A percentile compares a stretch with the other conserved stretches of the same genome.
Conservation (phyloP, 192 early-diverging fungal genomes). For the Coemansia sp. region DNA sequence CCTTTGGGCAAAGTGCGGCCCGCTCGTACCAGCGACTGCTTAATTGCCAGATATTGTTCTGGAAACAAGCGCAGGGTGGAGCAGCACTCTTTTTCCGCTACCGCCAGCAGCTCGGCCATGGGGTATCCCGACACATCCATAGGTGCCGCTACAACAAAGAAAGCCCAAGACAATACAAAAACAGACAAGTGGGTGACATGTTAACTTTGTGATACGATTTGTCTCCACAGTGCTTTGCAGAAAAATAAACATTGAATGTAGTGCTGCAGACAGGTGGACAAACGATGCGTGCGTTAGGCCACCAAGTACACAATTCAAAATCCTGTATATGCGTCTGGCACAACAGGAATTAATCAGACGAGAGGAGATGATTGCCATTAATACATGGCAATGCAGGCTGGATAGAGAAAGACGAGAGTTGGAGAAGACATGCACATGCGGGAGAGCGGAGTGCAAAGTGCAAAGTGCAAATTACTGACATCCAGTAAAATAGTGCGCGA, state of each 20-base stretch:
- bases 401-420: background rate
- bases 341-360: background rate
- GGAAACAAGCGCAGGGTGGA: conserved; percentile 39
- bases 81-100: conserved; percentile 44
- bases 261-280: background rate
- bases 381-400: conserved; percentile 9
- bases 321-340: too few relatives aligned
- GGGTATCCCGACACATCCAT: conserved; percentile 38
- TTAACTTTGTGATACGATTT: background rate
- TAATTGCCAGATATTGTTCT: conserved; percentile 40
- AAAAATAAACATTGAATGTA: background rate
- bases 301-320: background rate
- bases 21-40: conserved; percentile 39
- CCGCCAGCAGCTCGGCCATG: conserved; percentile 21
- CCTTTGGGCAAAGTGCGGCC: conserved; percentile 30
- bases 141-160: conserved; percentile 30
- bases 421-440: background rate
- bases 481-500: background rate
- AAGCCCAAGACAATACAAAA: background rate
- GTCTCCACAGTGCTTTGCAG: background rate
- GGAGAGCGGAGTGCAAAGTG: background rate
- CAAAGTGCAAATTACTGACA: background rate
- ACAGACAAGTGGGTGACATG: conserved; percentile 2
- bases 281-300: too few relatives aligned
- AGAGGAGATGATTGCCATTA: background rate